Conservation (phyloP, 2,329 filamentous ascomycete species). For the Venturia pyrina region DNA sequence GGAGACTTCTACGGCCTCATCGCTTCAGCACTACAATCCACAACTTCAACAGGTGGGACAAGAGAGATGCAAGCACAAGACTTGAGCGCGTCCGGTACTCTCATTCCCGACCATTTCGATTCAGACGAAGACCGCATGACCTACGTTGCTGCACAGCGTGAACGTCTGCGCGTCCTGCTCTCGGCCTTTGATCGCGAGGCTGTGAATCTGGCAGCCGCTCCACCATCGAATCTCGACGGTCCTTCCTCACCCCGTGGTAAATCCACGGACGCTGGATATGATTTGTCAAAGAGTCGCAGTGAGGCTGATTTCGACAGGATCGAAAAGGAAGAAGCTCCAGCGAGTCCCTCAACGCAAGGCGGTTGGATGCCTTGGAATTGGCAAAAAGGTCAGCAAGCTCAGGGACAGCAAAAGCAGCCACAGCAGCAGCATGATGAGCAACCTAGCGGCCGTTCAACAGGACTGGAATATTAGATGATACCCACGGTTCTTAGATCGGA, state of each 20-base stretch:
- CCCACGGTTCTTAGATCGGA: background rate
- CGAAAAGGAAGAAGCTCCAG: slow-evolving; percentile 42
- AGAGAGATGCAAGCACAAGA: slow-evolving; percentile 33
- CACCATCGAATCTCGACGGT: slow-evolving; percentile 13
- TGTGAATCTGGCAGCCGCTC: slow-evolving; percentile 39
- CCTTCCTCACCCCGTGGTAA: slow-evolving; percentile 34
- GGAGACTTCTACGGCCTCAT: slow-evolving; percentile 71
- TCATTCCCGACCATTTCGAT: slow-evolving; percentile 62
- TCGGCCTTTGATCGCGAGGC: slow-evolving; percentile 74
- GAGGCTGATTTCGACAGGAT: slow-evolving; percentile 87
- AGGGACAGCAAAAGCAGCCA: background rate
- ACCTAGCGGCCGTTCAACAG: background rate
- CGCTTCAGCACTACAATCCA: slow-evolving; percentile 60
- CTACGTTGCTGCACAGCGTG: slow-evolving; percentile 70
- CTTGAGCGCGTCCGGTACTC: slow-evolving; percentile 46
- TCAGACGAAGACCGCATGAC: slow-evolving; percentile 53
- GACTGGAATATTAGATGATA: slow-evolving; percentile 4
- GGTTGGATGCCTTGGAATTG: slow-evolving; percentile 44
- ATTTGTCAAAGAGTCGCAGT: slow-evolving; percentile 69
- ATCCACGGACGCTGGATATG: slow-evolving; percentile 33
- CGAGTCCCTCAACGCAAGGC: slow-evolving; percentile 25
- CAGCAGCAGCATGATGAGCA: background rate
- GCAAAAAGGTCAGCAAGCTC: slow-evolving; percentile 16
- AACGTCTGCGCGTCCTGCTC: slow-evolving; percentile 64
- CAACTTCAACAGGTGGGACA: slow-evolving; percentile 37